Evolutionary conservation across 2,329 filamentous ascomycete species (phyloP), one percentile per base, ranked within the genome.

Genomic region (Aureobasidium lini): DNA sequence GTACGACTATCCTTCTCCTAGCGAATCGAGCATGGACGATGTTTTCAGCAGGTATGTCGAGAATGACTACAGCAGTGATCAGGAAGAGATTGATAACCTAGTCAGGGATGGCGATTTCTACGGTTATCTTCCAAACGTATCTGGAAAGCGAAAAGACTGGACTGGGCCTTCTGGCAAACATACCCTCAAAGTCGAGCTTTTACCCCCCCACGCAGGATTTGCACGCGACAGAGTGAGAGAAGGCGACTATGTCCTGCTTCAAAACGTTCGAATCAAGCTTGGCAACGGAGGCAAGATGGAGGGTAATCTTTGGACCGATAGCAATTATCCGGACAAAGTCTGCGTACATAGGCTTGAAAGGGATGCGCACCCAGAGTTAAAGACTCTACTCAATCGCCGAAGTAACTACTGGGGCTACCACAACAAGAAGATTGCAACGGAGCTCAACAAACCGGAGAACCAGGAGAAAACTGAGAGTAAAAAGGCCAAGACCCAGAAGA

Each of bases 121-220:
- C 62, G 80, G 78, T n/a, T 87, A 89, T 66, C 62, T 53, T 37
- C 44, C 16, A 23, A 56, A 43, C 64, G 37, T 47, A 23, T 39
- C 57, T 13, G 53, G 69, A 64, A 49, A 68, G 66, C 60, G 52
- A 69, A 72, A 71, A 40, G 69, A 73, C n/a, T 95, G 89, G 88
- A 75, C 76, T 1, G 90, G 91, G 0, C 92, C 92, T 0, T 86
- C 77, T 64, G 92, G 91, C 2, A 84, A 85, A 66, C 77, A 82
- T 67, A 86, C 85, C 1, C 76, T 96, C 56, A 84, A 86, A 65
- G 73, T 96, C 28, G 87, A 84, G 31, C 79, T 88, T 31, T 95
- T 79, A 70, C 84, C 86, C 13, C 82, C 82, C 0, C 88, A 96
- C 70, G 83, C 84, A 1, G 66, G 69, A 1, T 83, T 76, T 63